Evolutionary conservation across 768 basidiomycete genomes (phyloP), one percentile per base, ranked within the genome.

Genomic region (Termitomyces sp.): DNA sequence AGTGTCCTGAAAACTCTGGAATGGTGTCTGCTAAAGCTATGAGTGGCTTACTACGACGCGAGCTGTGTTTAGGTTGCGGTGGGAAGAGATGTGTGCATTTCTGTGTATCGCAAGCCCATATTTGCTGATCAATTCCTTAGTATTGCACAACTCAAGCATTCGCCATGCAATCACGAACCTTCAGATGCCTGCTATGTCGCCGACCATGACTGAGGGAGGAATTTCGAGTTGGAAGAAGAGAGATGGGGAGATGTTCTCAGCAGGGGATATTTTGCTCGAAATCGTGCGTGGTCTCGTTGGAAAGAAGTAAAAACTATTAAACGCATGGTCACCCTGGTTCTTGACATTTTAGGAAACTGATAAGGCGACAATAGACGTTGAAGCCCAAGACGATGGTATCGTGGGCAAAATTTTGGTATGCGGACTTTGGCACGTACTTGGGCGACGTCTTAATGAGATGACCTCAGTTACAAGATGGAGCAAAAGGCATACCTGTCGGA

Each of bases 291-390:
- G 46, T 43, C 27, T 23, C n/a, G 19, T 42, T 4, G n/a, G 12
- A n/a, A 29, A 29, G 23, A 32, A 43, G 42, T 44, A 21, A 43
- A 53, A 32, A 21, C 29, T 5, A 53, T 34, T 10, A 16, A 41
- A 29, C 23, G 23, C 40, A 43, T 42, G 29, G 38, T 52, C 51
- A 52, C 38, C 38, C 29, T 52, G 34, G 37, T 14, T 38, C 23
- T 51, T 51, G n/a, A 38, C 37, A 52, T 27, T 46, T 32, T 27
- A 94, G 92, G 92, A 94, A 80, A 94, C 92, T 42, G 92, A 94
- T 79, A 93, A 93, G 72, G 91, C 96, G 14, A 95, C 94, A 2
- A 97, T 98, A 67, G 97, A 99, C 70, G 96, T 99, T 7, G 97
- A 99, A 74, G 95, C 97, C 14, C 95, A 95, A 73, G 96, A 98